These are phyloP conservation scores for Mortierella sp. DNA, from an alignment of 371 early-diverging fungal genomes.

Conservation along the genomic window DNA sequence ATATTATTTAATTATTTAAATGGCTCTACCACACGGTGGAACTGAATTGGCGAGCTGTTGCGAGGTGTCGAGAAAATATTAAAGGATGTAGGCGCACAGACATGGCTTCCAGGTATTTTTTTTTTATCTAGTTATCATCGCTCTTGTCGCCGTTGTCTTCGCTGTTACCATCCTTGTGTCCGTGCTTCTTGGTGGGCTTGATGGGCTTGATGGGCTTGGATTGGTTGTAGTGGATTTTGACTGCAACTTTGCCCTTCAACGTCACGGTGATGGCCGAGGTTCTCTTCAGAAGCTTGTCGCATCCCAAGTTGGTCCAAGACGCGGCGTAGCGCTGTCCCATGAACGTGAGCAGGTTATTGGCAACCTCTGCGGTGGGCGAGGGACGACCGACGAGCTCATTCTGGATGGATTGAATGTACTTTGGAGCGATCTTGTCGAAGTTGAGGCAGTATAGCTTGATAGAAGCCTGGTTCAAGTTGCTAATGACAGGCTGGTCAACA, in stretches of 20 bases:
- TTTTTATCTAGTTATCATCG: too few species aligned
- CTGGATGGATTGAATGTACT: slow-evolving; percentile 15
- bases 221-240: slow-evolving; percentile 18
- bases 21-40: too few species aligned
- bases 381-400: slow-evolving; percentile 2
- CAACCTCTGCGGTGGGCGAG: slow-evolving; percentile 13
- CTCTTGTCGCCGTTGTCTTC: too few species aligned
- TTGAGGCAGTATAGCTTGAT: slow-evolving; percentile 21
- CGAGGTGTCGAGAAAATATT: too few species aligned
- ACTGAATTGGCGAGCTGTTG: too few species aligned
- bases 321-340: slow-evolving; percentile 35
- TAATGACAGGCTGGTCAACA: slow-evolving; percentile 15
- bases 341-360: slow-evolving; percentile 29
- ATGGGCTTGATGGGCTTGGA: slow-evolving; percentile 21
- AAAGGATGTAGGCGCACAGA: too few species aligned
- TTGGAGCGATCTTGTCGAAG: slow-evolving; percentile 20
- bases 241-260: slow-evolving; percentile 8
- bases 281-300: slow-evolving; percentile 27
- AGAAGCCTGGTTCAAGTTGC: slow-evolving; percentile 11
- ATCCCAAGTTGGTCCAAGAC: slow-evolving; percentile 30
- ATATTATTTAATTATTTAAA: too few species aligned
- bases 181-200: too few species aligned
- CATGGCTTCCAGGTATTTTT: too few species aligned
- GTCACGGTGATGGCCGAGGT: slow-evolving; percentile 29
- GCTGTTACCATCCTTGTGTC: too few species aligned